Evolutionary conservation across 345 rosid genomes (phyloP).

Genomic region (Barbarea vulgaris): DNA sequence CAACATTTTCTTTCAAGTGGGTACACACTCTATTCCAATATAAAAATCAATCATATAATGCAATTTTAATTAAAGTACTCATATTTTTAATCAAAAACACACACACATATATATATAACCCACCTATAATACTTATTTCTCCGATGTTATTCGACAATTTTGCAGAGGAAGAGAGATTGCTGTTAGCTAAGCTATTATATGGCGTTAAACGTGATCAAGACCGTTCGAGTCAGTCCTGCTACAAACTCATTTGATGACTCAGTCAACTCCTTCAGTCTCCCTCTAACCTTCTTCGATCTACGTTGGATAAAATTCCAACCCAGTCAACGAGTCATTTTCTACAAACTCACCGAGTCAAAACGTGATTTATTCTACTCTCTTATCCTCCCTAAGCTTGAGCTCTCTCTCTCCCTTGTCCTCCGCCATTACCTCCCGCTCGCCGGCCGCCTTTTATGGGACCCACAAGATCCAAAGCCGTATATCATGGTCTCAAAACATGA

Average conservation of each 20-base stretch:
- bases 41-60: too few relatives aligned
- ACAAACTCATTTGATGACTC: background rate
- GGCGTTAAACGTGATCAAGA: too few relatives aligned
- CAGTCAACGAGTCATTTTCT: constrained; percentile 38
- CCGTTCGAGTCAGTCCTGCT: background rate
- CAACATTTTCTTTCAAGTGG: background rate
- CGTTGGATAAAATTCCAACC: constrained; percentile 20
- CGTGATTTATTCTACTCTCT: constrained; percentile 22
- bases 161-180: background rate
- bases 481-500: background rate
- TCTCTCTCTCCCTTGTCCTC: constrained; percentile 39
- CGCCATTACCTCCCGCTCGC: constrained; percentile 39
- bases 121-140: too few relatives aligned
- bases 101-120: too few relatives aligned
- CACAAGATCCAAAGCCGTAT: constrained; percentile 7
- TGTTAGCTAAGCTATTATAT: background rate
- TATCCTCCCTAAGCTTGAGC: constrained; percentile 36
- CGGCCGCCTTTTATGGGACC: constrained; percentile 33
- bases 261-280: constrained; percentile 18
- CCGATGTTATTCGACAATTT: too few relatives aligned
- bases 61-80: too few relatives aligned
- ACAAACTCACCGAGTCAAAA: constrained; percentile 21
- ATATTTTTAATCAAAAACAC: too few relatives aligned
- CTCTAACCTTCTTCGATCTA: constrained; percentile 33
- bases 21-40: background rate